Evolutionary conservation across 2,329 filamentous ascomycete genomes (phyloP).

Genomic region (Sporothrix mexicana): DNA sequence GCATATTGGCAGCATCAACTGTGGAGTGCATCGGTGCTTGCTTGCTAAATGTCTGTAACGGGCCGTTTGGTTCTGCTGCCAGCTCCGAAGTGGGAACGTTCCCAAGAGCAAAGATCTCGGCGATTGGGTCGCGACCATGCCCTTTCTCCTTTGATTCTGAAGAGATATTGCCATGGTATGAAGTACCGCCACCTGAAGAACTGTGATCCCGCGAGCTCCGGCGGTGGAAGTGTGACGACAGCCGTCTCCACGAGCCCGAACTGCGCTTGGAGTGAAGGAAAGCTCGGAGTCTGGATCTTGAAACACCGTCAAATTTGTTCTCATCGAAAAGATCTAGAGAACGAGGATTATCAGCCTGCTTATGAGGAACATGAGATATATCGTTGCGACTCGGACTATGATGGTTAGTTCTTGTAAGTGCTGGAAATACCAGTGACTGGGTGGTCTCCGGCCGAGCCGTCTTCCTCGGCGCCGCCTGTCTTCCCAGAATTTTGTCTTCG

Average conservation of each 20-base stretch:
- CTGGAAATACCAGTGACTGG: background rate
- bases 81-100: background rate
- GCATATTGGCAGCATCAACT: too few species aligned
- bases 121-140: background rate
- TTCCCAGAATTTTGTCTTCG: background rate
- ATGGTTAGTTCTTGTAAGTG: background rate
- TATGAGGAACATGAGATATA: too few species aligned
- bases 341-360: too few species aligned
- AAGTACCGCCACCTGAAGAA: background rate
- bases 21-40: too few species aligned
- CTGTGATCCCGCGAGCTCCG: background rate
- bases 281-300: background rate
- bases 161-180: too few species aligned
- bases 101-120: background rate
- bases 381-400: background rate
- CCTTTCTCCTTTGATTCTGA: background rate
- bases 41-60: too few species aligned
- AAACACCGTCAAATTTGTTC: background rate
- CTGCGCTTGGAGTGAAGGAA: background rate
- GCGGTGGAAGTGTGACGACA: background rate
- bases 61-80: too few species aligned
- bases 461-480: too few species aligned
- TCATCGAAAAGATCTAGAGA: background rate
- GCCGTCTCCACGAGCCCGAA: constrained; percentile 17
- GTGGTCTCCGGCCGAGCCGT: background rate